These are phyloP conservation scores for Cladosporium phlei DNA, from an alignment of 2,329 filamentous ascomycete species.

Conservation along the genomic window DNA sequence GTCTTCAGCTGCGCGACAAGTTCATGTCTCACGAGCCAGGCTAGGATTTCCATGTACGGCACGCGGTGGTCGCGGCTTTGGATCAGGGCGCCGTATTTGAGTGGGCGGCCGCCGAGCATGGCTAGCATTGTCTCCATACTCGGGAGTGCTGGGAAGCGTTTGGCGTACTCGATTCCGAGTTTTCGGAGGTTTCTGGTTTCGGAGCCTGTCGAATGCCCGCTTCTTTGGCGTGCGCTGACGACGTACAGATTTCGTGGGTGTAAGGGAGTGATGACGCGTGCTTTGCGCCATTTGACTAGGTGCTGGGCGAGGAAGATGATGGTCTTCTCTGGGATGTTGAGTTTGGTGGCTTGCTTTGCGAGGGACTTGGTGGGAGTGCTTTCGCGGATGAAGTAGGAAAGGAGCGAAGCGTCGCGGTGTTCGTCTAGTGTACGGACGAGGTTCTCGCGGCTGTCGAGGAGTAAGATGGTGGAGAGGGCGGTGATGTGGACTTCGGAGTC, in stretches of 20 bases:
- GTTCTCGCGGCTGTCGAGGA: constrained; percentile 77
- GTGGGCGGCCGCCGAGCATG: constrained; percentile 71
- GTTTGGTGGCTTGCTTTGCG: constrained; percentile 67
- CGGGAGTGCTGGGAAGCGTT: constrained; percentile 76
- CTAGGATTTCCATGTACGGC: constrained; percentile 83
- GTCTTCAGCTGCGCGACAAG: constrained; percentile 93
- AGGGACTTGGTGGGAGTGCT: constrained; percentile 59
- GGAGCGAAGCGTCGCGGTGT: constrained; percentile 63
- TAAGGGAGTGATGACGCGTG: constrained; percentile 83
- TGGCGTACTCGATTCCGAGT: constrained; percentile 68
- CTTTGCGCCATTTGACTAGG: constrained; percentile 92
- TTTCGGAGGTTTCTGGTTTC: constrained; percentile 66
- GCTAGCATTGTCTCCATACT: constrained; percentile 83
- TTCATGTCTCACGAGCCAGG: constrained; percentile 85
- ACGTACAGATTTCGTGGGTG: constrained; percentile 89
- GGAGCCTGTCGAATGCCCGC: too few relatives aligned
- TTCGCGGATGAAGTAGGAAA: constrained; percentile 66
- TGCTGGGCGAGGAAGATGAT: constrained; percentile 86
- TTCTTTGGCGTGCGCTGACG: constrained; percentile 82
- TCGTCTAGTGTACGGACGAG: constrained; percentile 63
- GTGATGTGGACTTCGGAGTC: constrained; percentile 5
- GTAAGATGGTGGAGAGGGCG: constrained; percentile 79
- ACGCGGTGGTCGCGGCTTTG: constrained; percentile 83
- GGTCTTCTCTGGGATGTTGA: constrained; percentile 70
- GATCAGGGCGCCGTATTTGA: constrained; percentile 76